Percentiles rank a stretch among this genome's conserved stretches.
These are phyloP conservation scores for Pichia sp. DNA, from an alignment of 1,139 yeast genomes.

Conservation along the genomic window DNA sequence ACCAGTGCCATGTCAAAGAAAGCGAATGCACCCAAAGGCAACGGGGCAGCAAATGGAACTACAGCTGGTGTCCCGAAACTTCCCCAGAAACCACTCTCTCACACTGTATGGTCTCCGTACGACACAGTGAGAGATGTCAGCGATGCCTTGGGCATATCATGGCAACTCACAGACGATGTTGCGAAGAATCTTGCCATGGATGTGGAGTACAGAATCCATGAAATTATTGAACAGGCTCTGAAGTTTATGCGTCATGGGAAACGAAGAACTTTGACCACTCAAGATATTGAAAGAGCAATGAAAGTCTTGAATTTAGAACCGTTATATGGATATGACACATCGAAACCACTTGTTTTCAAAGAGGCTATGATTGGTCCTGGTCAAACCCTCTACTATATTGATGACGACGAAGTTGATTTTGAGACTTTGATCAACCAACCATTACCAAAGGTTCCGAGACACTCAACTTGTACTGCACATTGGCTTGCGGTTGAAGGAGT, in stretches of 20 bases:
- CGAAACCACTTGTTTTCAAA: conserved; percentile 56
- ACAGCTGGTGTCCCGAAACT: too few species aligned
- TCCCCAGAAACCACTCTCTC: conserved; percentile 47
- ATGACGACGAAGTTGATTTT: conserved; percentile 88
- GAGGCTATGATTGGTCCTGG: conserved; percentile 91
- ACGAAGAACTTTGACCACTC: conserved; percentile 71
- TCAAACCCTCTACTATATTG: conserved; percentile 86
- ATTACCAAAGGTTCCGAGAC: conserved; percentile 89
- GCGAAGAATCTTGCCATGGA: conserved; percentile 97
- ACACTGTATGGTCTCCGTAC: conserved; percentile 95
- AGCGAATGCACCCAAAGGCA: too few species aligned
- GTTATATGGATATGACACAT: conserved; percentile 63
- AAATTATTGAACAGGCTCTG: conserved; percentile 88
- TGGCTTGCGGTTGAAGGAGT: conserved; percentile 99
- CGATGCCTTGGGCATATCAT: conserved; percentile 74
- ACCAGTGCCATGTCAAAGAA: too few species aligned
- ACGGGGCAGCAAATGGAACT: too few species aligned
- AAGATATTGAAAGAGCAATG: conserved; percentile 76
- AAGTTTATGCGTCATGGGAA: conserved; percentile 95
- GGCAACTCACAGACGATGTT: conserved; percentile 76
- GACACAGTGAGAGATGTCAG: conserved; percentile 97
- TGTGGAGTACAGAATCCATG: conserved; percentile 94
- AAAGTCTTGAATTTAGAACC: conserved; percentile 87
- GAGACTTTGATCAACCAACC: conserved; percentile 93
- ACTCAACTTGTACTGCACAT: conserved; percentile 90